Evolutionary conservation across 257 asterid genomes (phyloP).

Genomic region (Datura wrightii): DNA sequence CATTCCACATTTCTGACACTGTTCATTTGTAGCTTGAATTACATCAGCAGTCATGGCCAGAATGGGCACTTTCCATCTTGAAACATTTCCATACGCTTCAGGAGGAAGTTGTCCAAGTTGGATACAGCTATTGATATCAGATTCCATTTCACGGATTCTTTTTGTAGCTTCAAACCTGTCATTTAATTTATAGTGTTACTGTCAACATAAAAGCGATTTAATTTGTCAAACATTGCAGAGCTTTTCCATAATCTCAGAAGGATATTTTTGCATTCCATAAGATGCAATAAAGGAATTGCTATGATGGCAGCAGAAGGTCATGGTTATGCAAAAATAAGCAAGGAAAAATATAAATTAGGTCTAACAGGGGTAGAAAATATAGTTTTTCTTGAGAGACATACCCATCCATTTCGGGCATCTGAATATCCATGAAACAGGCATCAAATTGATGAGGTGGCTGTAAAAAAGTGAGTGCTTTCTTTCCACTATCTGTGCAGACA

Average conservation of each 20-base stretch:
- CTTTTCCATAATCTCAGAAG: slow-evolving; percentile 15
- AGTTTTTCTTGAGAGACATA: slow-evolving; percentile 36
- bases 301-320: slow-evolving; percentile 6
- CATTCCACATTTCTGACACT: slow-evolving; percentile 69
- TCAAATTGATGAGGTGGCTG: slow-evolving; percentile 87
- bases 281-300: neutral
- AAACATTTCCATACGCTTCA: slow-evolving; percentile 47
- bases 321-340: neutral
- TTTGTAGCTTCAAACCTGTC: slow-evolving; percentile 84
- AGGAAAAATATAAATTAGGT: neutral
- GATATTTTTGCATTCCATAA: neutral
- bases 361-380: neutral
- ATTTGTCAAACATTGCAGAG: neutral
- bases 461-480: slow-evolving; percentile 61
- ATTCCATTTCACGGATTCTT: slow-evolving; percentile 68
- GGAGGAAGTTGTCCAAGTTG: slow-evolving; percentile 51
- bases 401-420: slow-evolving; percentile 99
- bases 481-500: slow-evolving; percentile 77
- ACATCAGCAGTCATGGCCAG: slow-evolving; percentile 99
- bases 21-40: slow-evolving; percentile 82
- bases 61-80: slow-evolving; percentile 88
- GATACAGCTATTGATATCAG: slow-evolving; percentile 47
- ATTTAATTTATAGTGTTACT: neutral
- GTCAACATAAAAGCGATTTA: neutral
- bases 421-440: slow-evolving; percentile 99